phyloP scores from a whole-genome alignment of 805 yeast genomes.

The Aciculoconidium aculeatum region DNA sequence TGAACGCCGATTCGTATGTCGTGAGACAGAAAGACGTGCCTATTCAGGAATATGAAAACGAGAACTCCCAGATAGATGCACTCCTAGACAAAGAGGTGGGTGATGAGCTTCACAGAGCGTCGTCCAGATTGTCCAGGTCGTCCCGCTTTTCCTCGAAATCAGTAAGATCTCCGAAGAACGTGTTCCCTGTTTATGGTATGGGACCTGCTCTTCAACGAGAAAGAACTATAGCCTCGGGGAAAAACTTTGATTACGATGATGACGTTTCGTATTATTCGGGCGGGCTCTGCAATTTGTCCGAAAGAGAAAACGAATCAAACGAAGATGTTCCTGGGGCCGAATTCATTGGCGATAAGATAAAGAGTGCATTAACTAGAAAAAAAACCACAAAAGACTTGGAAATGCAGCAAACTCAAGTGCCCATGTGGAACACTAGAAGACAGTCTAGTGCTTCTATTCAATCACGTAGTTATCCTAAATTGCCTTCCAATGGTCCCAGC shows the following conservation, averaged over 20 bases:
- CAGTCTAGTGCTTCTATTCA: conserved; percentile 8
- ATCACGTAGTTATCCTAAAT: conserved; percentile 1
- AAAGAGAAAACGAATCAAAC: conserved; percentile 3
- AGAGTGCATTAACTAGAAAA: conserved; percentile 13
- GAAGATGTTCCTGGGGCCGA: conserved; percentile 13
- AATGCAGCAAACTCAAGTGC: conserved; percentile 2
- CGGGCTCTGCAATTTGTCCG: conserved; percentile 4
- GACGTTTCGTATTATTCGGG: conserved; percentile 3
- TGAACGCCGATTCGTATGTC: conserved; percentile 73
- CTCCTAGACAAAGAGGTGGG: conserved; percentile 8
- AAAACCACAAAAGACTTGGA: conserved; percentile 3
- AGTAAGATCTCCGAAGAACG: conserved; percentile 59
- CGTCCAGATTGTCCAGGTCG: too few relatives aligned
- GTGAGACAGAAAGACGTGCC: conserved; percentile 36
- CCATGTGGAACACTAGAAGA: conserved; percentile 1
- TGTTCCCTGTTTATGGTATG: conserved; percentile 78
- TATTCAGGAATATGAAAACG: conserved; percentile 5
- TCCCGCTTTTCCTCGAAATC: conserved; percentile 5
- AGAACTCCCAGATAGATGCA: too few relatives aligned
- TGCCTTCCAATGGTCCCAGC: too few relatives aligned
- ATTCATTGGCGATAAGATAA: conserved; percentile 16
- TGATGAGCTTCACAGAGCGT: too few relatives aligned
- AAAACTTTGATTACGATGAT: conserved; percentile 1
- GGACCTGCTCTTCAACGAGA: conserved; percentile 58
- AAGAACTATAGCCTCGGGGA: conserved; percentile 45